Evolutionary conservation across 2,329 filamentous ascomycete species (phyloP).

Genomic region (Huntiella bhutanensis): DNA sequence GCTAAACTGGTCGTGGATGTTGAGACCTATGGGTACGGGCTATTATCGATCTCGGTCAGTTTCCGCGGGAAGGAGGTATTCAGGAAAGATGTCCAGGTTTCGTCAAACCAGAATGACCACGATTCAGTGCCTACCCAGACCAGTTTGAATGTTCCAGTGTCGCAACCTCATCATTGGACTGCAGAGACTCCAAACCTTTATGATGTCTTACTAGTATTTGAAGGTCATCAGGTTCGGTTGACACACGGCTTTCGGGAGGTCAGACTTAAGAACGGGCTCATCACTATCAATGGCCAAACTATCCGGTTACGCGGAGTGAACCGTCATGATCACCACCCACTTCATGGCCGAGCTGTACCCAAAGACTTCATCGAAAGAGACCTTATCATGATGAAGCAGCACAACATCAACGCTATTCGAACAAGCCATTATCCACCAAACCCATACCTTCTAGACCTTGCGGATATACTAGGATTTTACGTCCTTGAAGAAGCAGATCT

Average conservation of each 20-base stretch:
- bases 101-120: too few species aligned
- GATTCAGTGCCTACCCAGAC: background rate
- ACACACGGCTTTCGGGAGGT: conserved; percentile 44
- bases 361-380: conserved; percentile 41
- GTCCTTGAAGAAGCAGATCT: conserved; percentile 39
- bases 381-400: conserved; percentile 44
- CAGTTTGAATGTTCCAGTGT: conserved; percentile 16
- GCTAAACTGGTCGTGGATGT: conserved; percentile 31
- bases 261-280: conserved; percentile 40
- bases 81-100: too few species aligned
- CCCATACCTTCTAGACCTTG: conserved; percentile 37
- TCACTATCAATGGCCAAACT: conserved; percentile 44
- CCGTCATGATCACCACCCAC: conserved; percentile 50
- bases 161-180: conserved; percentile 43
- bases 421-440: conserved; percentile 50
- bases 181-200: conserved; percentile 50
- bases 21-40: conserved; percentile 18
- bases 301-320: conserved; percentile 51
- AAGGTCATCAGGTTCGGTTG: conserved; percentile 19
- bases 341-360: conserved; percentile 41
- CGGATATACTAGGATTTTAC: conserved; percentile 45
- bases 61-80: background rate
- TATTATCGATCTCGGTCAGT: background rate
- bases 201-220: conserved; percentile 18
- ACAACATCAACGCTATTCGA: conserved; percentile 53